Evolutionary conservation across 106 monocot genomes (phyloP).

Genomic region (Platanthera guangdongensis): DNA sequence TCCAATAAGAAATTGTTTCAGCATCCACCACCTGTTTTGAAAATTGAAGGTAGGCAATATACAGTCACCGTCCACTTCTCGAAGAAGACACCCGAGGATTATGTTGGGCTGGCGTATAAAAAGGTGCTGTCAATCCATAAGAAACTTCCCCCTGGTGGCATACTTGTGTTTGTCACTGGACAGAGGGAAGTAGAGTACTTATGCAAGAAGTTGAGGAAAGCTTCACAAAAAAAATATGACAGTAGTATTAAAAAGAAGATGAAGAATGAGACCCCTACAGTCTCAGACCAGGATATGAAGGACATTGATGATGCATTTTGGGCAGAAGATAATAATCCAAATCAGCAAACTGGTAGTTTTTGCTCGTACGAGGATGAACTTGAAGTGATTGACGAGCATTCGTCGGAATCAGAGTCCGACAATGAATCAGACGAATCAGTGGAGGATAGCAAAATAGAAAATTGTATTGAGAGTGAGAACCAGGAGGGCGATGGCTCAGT

Average conservation of each 20-base stretch:
- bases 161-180: constrained; percentile 94
- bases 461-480: constrained; percentile 7
- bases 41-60: constrained; percentile 79
- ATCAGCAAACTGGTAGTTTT: constrained; percentile 39
- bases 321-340: constrained; percentile 10
- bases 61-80: constrained; percentile 83
- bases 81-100: constrained; percentile 73
- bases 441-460: constrained; percentile 42
- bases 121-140: constrained; percentile 84
- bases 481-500: constrained; percentile 22
- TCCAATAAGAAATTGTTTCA: constrained; percentile 68
- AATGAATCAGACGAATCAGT: constrained; percentile 23
- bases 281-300: constrained; percentile 21
- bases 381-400: constrained; percentile 15
- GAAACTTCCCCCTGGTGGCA: constrained; percentile 78
- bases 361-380: constrained; percentile 35
- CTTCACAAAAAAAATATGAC: constrained; percentile 24
- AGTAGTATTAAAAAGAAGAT: constrained; percentile 13
- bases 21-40: constrained; percentile 57
- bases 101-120: constrained; percentile 78
- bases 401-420: constrained; percentile 55
- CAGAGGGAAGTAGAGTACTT: constrained; percentile 87
- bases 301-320: constrained; percentile 59
- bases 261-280: constrained; percentile 8
- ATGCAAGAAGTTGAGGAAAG: constrained; percentile 63